phyloP scores from a whole-genome alignment of 2,329 filamentous ascomycete species.

The Alternaria sp. region DNA sequence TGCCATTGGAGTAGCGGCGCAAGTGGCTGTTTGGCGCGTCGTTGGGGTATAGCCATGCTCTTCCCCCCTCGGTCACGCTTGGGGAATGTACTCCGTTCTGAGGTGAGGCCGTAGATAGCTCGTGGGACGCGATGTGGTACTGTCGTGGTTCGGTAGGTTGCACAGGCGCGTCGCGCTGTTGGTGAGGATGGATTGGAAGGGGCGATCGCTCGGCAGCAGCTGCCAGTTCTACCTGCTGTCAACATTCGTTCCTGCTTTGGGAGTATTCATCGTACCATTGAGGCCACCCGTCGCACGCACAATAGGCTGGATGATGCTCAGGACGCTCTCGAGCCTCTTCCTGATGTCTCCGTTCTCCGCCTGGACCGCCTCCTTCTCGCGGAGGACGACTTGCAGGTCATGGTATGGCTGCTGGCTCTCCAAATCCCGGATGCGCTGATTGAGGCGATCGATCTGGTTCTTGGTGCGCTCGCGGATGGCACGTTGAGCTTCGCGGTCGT shows the following conservation, averaged over 20 bases:
- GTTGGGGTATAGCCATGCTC: slow-evolving; percentile 41
- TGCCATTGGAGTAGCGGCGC: slow-evolving; percentile 45
- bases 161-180: slow-evolving; percentile 15
- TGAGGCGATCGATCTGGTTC: slow-evolving; percentile 76
- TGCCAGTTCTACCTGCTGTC: slow-evolving; percentile 51
- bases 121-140: slow-evolving; percentile 29
- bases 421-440: slow-evolving; percentile 75
- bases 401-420: slow-evolving; percentile 82
- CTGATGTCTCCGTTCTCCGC: slow-evolving; percentile 82
- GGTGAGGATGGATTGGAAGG: slow-evolving; percentile 41
- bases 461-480: slow-evolving; percentile 84
- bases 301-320: slow-evolving; percentile 69
- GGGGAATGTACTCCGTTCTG: slow-evolving; percentile 39
- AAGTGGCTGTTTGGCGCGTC: slow-evolving; percentile 44
- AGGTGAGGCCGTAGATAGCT: slow-evolving; percentile 19
- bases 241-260: slow-evolving; percentile 6
- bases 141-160: slow-evolving; percentile 26
- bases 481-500: slow-evolving; percentile 86
- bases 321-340: slow-evolving; percentile 68
- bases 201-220: slow-evolving; percentile 56
- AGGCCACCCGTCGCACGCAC: slow-evolving; percentile 53
- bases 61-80: slow-evolving; percentile 24
- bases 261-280: slow-evolving; percentile 47
- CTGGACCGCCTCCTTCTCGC: slow-evolving; percentile 78
- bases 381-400: slow-evolving; percentile 77